These are phyloP conservation scores for Passiflora organensis DNA, from an alignment of 345 rosid species.

Conservation along the genomic window DNA sequence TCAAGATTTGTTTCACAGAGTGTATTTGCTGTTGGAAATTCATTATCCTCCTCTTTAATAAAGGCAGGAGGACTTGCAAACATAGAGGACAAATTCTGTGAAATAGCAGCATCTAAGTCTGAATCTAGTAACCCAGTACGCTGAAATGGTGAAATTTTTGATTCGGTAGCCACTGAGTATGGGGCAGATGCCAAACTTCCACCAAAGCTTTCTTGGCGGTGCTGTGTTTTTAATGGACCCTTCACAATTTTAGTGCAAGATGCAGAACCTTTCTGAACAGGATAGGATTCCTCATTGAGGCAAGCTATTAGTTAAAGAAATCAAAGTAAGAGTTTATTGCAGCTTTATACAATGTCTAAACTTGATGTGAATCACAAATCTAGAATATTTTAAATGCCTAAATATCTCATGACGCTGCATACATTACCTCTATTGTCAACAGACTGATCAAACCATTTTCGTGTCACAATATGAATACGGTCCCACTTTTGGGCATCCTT, in stretches of 20 bases:
- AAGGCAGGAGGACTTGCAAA: conserved; percentile 41
- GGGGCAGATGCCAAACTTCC: conserved; percentile 31
- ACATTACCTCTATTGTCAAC: conserved; percentile 68
- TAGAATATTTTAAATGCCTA: neutral
- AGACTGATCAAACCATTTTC: conserved; percentile 89
- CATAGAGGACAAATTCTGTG: conserved; percentile 55
- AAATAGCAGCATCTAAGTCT: conserved; percentile 66
- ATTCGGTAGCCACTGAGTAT: conserved; percentile 38
- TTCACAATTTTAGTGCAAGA: conserved; percentile 37
- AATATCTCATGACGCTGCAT: too few relatives aligned
- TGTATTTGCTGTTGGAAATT: conserved; percentile 32
- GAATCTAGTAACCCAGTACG: conserved; percentile 45
- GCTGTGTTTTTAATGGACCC: conserved; percentile 34
- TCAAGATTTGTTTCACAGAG: conserved; percentile 40
- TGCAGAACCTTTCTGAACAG: conserved; percentile 53
- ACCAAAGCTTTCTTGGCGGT: conserved; percentile 42
- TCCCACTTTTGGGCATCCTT: conserved; percentile 91
- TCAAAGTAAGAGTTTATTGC: conserved; percentile 26
- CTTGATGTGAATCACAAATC: too few relatives aligned
- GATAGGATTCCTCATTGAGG: conserved; percentile 79
- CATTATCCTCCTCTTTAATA: conserved; percentile 35
- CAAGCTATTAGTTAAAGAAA: conserved; percentile 60
- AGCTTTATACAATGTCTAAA: conserved; percentile 4
- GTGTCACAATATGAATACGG: conserved; percentile 62
- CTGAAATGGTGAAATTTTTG: conserved; percentile 30